phyloP scores from a whole-genome alignment of 106 monocot species.

The Allium fistulosum region DNA sequence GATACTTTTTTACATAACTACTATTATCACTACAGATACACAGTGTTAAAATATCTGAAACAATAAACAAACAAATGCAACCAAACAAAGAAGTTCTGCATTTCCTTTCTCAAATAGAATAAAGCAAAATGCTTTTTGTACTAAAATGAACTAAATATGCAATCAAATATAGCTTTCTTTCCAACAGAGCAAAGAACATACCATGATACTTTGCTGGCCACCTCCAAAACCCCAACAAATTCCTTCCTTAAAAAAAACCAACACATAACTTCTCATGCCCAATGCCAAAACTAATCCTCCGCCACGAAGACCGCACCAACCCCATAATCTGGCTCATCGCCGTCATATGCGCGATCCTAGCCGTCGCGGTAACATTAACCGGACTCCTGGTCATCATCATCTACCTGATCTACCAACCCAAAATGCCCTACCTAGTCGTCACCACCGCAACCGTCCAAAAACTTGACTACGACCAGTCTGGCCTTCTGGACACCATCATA shows the following conservation, averaged over 20 bases:
- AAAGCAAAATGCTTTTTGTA: no score
- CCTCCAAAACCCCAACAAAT: neutral
- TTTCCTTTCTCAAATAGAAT: no score
- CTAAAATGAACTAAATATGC: no score
- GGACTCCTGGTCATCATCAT: slow-evolving; percentile 45
- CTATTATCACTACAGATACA: no score
- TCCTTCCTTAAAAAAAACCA: neutral
- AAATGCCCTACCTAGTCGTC: slow-evolving; percentile 45
- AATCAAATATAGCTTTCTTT: neutral
- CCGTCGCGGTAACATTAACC: slow-evolving; percentile 45
- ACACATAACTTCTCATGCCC: neutral
- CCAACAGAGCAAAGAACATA: neutral
- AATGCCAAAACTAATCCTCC: neutral
- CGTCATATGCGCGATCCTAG: slow-evolving; percentile 50
- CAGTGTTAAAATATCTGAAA: no score
- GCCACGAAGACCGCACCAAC: slow-evolving; percentile 21
- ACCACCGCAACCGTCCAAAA: slow-evolving; percentile 31
- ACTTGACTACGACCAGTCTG: slow-evolving; percentile 55
- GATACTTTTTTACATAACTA: no score
- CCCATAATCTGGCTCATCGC: slow-evolving; percentile 44
- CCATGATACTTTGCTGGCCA: no score
- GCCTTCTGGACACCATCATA: slow-evolving; percentile 36
- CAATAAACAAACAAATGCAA: no score
- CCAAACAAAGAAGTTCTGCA: no score
- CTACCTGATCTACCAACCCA: slow-evolving; percentile 67